Base-by-base conservation (phyloP, 495 filamentous ascomycete genomes). In the Podospora sp. region DNA sequence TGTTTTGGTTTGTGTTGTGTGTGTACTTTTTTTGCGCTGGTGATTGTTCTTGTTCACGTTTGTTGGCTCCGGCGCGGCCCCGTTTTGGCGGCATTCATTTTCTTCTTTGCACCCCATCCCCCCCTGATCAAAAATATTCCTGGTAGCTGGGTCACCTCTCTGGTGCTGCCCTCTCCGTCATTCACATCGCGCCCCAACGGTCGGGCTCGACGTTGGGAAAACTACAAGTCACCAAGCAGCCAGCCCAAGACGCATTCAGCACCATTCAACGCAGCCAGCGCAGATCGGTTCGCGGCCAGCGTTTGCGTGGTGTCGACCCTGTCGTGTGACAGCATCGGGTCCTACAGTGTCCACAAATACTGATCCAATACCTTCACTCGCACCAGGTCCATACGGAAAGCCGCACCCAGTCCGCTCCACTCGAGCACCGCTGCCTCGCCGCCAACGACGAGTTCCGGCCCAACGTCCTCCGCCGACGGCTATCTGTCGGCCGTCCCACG, bases 371-470 rank as follows among this genome's bases (percentile, higher is more conserved):
- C 61, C 65, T 68, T 69, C 63, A 40, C 59, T 65, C 49, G 50
- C 53, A 66, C 56, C 69, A 83, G 81, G 72, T 78, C 73, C 58
- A 76, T 70, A 66, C 76, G 75, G 70, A 73, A 69, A 72, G 76
- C 76, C 46, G 75, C 71, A 65, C 79, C 79, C 60, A 83, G 79
- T 71, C 80, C 81, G 62, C 68, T 79, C 36, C 78, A 78, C 63
- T 79, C 77, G 40, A 80, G 71, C 68, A 78, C 70, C 50, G 73
- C 72, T 53, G 70, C 73, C 63, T 78, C 79, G 68, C 77, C 76
- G 59, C 77, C 80, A 61, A 46, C 40, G 14, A 76, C 80, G 59
- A 81, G 76, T 69, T 77, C 75, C 62, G 77, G 77, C 72, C 76
- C 80, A 71, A 78, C 76, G 51, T 71, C 68, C 59, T 71, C 79